These are phyloP conservation scores for Dactylonectria macrodidyma DNA, from an alignment of 2,329 filamentous ascomycete genomes.

Conservation along the genomic window DNA sequence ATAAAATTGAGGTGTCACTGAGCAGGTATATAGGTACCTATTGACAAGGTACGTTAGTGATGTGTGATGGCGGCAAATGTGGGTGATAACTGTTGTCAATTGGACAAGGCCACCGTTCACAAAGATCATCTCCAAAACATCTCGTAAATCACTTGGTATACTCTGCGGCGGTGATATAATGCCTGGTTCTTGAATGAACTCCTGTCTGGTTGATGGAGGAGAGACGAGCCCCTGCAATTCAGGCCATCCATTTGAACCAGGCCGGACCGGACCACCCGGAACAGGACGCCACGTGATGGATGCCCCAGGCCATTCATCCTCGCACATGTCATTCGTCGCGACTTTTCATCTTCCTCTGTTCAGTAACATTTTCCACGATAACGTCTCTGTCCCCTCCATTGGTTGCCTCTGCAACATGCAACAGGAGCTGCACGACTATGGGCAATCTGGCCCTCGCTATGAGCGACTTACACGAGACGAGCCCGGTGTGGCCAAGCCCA, in stretches of 20 bases:
- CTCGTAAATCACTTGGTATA: too few relatives aligned
- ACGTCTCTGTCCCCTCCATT: not conserved
- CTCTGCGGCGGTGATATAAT: too few relatives aligned
- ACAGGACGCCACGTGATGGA: conserved; percentile 21
- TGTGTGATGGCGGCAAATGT: too few relatives aligned
- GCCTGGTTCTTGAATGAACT: too few relatives aligned
- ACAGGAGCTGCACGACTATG: conserved; percentile 21
- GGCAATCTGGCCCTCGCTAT: conserved; percentile 9
- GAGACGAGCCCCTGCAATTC: too few relatives aligned
- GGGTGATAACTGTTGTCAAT: too few relatives aligned
- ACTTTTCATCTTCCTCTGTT: not conserved
- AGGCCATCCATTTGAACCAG: not conserved
- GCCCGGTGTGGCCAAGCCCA: not conserved
- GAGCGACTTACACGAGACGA: conserved; percentile 5
- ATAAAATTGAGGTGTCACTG: too few relatives aligned
- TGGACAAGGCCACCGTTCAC: too few relatives aligned
- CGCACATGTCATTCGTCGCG: not conserved
- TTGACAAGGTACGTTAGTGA: too few relatives aligned
- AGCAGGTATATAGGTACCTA: too few relatives aligned
- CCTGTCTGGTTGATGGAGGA: too few relatives aligned
- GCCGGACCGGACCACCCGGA: conserved; percentile 21
- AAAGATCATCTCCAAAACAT: too few relatives aligned
- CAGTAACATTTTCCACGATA: not conserved
- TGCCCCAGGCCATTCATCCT: conserved; percentile 7
- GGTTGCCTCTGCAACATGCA: conserved; percentile 5